Percentiles rank a stretch among this genome's conserved stretches.
phyloP scores from a whole-genome alignment of 768 basidiomycete species.

The Epithele typhae region DNA sequence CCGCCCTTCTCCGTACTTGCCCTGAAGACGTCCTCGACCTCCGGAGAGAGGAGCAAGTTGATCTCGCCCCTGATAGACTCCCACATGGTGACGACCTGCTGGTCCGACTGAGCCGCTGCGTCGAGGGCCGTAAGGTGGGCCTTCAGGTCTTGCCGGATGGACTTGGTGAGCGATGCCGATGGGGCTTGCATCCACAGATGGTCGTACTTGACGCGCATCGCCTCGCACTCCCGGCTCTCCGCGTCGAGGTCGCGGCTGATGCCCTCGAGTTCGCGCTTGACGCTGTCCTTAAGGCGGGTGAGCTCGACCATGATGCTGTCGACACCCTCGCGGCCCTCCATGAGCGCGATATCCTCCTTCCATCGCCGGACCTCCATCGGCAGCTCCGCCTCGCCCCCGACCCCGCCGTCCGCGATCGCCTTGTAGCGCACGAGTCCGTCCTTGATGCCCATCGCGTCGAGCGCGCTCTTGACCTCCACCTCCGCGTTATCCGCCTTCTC shows the following conservation, averaged over 20 bases:
- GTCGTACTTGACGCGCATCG: constrained; percentile 81
- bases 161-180: constrained; percentile 66
- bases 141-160: constrained; percentile 74
- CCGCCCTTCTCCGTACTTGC: constrained; percentile 42
- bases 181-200: constrained; percentile 87
- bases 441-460: constrained; percentile 81
- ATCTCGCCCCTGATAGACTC: constrained; percentile 64
- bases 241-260: constrained; percentile 66
- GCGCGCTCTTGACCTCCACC: constrained; percentile 67
- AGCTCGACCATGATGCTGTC: constrained; percentile 59
- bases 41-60: constrained; percentile 50
- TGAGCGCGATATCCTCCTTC: constrained; percentile 66
- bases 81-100: constrained; percentile 73
- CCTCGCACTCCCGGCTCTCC: constrained; percentile 87
- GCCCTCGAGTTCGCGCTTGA: constrained; percentile 56
- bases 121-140: constrained; percentile 66
- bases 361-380: constrained; percentile 68
- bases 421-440: constrained; percentile 64
- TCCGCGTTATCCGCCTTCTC: constrained; percentile 85
- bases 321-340: constrained; percentile 68
- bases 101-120: constrained; percentile 75
- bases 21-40: constrained; percentile 60
- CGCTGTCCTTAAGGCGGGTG: constrained; percentile 50
- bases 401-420: constrained; percentile 63
- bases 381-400: constrained; percentile 61